Evolutionary conservation across 805 yeast genomes (phyloP).

Genomic region (Debaryomyces castellii): DNA sequence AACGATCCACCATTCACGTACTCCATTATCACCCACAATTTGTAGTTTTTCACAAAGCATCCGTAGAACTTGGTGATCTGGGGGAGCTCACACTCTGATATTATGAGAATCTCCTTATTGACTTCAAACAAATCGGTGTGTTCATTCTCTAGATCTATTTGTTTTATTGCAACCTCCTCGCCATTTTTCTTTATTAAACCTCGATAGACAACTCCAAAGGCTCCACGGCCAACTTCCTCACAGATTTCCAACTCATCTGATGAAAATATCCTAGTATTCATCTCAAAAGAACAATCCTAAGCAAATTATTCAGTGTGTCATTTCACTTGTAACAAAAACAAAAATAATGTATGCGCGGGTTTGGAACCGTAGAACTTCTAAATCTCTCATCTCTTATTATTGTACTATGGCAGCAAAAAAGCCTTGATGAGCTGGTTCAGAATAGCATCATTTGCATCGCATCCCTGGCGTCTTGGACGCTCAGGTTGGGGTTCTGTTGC

Average conservation of each 20-base stretch:
- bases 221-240: slow-evolving; percentile 71
- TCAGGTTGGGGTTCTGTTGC: not conserved
- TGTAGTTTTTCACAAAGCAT: slow-evolving; percentile 65
- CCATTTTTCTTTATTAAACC: slow-evolving; percentile 50
- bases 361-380: not conserved
- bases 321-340: not conserved
- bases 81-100: slow-evolving; percentile 62
- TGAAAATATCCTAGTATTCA: slow-evolving; percentile 19
- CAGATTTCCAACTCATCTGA: slow-evolving; percentile 42
- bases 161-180: slow-evolving; percentile 57
- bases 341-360: not conserved
- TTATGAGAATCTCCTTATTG: slow-evolving; percentile 66
- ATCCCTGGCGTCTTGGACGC: not conserved
- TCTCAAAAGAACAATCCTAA: not conserved
- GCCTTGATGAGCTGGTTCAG: not conserved
- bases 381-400: not conserved
- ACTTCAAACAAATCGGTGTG: slow-evolving; percentile 64
- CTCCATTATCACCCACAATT: slow-evolving; percentile 82
- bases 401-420: not conserved
- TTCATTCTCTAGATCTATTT: slow-evolving; percentile 72
- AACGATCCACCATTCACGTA: slow-evolving; percentile 77
- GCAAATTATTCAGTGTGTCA: not conserved
- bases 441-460: not conserved
- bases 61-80: slow-evolving; percentile 71
- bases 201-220: slow-evolving; percentile 73